Evolutionary conservation across 371 early-diverging fungal species (phyloP).

Genomic region (Blakeslea trispora): DNA sequence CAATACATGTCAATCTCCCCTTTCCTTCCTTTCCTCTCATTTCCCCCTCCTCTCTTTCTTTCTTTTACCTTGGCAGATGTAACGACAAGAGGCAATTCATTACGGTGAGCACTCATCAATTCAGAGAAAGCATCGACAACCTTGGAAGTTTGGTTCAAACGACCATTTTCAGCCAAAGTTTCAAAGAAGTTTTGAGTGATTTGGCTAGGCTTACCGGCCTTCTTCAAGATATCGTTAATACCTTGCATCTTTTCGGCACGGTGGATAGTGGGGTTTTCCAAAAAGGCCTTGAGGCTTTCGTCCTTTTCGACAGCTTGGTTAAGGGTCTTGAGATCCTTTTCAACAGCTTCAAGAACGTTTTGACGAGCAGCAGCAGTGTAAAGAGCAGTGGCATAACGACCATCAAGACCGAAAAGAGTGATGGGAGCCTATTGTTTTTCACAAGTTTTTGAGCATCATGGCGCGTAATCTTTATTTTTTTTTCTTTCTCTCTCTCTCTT

Average conservation of each 20-base stretch:
- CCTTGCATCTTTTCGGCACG: conserved; percentile 77
- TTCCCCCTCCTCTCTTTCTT: background rate
- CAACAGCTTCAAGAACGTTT: conserved; percentile 82
- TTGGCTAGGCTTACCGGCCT: conserved; percentile 72
- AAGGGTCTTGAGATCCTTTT: conserved; percentile 80
- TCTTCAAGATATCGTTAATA: conserved; percentile 61
- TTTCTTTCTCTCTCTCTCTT: conserved; percentile 15
- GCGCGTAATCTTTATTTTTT: conserved; percentile 2
- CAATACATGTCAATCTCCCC: background rate
- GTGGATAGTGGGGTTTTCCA: conserved; percentile 89
- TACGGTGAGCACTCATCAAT: conserved; percentile 92
- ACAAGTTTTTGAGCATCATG: too few species aligned
- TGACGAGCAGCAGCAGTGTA: conserved; percentile 92
- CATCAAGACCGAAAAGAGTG: conserved; percentile 91
- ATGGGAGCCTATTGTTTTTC: conserved; percentile 89
- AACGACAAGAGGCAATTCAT: conserved; percentile 87
- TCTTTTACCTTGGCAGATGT: conserved; percentile 81
- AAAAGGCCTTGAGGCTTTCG: conserved; percentile 66
- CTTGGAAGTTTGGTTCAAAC: conserved; percentile 82
- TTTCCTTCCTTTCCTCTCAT: background rate
- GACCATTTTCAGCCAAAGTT: conserved; percentile 91
- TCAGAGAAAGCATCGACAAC: conserved; percentile 79
- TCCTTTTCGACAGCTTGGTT: conserved; percentile 72
- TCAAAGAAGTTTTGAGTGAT: conserved; percentile 91
- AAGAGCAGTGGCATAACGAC: conserved; percentile 97